These are phyloP conservation scores for Phialocephala sp. DNA, from an alignment of 2,329 filamentous ascomycete species.

Conservation along the genomic window DNA sequence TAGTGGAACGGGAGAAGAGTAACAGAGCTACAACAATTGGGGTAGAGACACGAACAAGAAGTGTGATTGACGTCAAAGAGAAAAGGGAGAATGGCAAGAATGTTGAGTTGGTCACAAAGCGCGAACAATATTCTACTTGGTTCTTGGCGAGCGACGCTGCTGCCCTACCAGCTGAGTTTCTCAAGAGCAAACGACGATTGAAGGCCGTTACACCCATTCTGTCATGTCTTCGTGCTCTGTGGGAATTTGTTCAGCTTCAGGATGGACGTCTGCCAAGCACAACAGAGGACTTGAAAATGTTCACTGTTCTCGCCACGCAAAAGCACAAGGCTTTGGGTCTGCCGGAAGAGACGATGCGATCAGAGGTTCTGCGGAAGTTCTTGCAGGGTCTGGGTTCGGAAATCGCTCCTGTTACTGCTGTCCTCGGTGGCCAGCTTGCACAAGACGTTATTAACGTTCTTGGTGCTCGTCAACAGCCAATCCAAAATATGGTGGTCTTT, in stretches of 20 bases:
- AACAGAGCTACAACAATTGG: constrained; percentile 69
- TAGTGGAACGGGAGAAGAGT: constrained; percentile 82
- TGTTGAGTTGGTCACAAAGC: constrained; percentile 88
- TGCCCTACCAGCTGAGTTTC: constrained; percentile 71
- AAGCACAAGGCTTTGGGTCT: constrained; percentile 78
- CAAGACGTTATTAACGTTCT: constrained; percentile 98
- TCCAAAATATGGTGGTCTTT: constrained; percentile 94
- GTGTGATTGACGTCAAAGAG: constrained; percentile 72
- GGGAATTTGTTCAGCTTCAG: constrained; percentile 76
- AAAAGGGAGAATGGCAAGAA: constrained; percentile 73
- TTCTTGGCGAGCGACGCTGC: constrained; percentile 81
- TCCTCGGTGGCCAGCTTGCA: constrained; percentile 86
- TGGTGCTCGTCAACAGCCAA: constrained; percentile 87
- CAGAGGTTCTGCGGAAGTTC: constrained; percentile 81
- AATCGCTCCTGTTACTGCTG: constrained; percentile 84
- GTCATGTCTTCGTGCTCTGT: constrained; percentile 85
- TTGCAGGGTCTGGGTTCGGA: constrained; percentile 85
- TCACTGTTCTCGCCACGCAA: constrained; percentile 77
- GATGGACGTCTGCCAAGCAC: constrained; percentile 59
- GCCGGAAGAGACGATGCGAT: constrained; percentile 68
- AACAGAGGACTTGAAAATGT: constrained; percentile 71
- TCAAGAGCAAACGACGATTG: constrained; percentile 70
- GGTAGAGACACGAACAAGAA: constrained; percentile 78
- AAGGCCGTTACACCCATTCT: constrained; percentile 82
- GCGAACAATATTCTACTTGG: constrained; percentile 88